Conservation (phyloP, 495 filamentous ascomycete genomes). For the Glarea lozoyensis region DNA sequence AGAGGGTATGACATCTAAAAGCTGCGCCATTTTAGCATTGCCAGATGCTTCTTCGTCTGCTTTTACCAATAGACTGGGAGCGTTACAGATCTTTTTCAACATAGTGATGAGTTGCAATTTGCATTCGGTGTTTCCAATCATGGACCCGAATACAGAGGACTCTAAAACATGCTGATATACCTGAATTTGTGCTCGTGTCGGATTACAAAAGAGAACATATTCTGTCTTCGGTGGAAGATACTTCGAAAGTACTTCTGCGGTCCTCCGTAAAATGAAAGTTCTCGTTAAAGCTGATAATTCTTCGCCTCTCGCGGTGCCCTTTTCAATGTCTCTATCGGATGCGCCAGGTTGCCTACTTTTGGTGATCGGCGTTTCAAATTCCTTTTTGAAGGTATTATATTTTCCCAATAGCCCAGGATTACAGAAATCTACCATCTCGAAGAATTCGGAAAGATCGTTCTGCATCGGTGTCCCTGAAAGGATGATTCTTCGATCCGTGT, state of each 20-base stretch:
- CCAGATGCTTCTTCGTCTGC: slow-evolving; percentile 25
- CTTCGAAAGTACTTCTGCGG: slow-evolving; percentile 63
- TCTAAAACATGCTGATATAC: slow-evolving; percentile 63
- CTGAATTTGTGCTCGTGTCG: slow-evolving; percentile 56
- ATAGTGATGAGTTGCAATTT: slow-evolving; percentile 69
- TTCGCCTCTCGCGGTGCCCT: slow-evolving; percentile 59
- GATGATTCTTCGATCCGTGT: slow-evolving; percentile 58
- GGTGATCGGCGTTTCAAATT: slow-evolving; percentile 67
- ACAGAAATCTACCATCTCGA: slow-evolving; percentile 69
- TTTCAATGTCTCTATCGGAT: slow-evolving; percentile 56
- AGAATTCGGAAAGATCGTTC: slow-evolving; percentile 68
- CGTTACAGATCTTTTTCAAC: slow-evolving; percentile 78
- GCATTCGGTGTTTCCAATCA: slow-evolving; percentile 58
- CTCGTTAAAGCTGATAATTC: slow-evolving; percentile 61
- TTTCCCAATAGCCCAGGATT: slow-evolving; percentile 66
- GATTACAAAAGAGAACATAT: slow-evolving; percentile 68
- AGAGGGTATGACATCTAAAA: slow-evolving; percentile 51
- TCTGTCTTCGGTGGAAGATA: slow-evolving; percentile 74
- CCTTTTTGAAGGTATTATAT: slow-evolving; percentile 58
- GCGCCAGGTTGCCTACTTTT: slow-evolving; percentile 66
- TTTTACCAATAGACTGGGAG: slow-evolving; percentile 53
- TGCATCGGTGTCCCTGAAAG: slow-evolving; percentile 90
- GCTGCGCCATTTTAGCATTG: slow-evolving; percentile 29
- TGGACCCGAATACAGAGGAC: slow-evolving; percentile 58
- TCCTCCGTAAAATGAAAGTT: slow-evolving; percentile 68